phyloP scores from a whole-genome alignment of 805 yeast genomes.

The Kuraishia ogatae region DNA sequence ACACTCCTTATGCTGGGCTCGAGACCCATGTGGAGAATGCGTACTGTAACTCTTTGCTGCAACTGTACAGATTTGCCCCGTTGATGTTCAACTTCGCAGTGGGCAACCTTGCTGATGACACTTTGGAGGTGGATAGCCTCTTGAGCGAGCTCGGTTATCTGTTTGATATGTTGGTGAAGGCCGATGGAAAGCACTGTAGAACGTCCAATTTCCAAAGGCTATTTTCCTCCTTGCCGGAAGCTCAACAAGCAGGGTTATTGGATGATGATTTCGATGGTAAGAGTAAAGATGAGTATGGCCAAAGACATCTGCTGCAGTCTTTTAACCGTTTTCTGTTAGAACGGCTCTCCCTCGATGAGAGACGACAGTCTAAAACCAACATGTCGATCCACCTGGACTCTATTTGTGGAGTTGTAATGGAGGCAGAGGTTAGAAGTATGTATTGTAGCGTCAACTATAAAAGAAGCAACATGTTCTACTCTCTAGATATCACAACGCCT shows the following conservation, averaged over 20 bases:
- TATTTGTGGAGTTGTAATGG: constrained; percentile 33
- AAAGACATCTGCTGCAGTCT: constrained; percentile 36
- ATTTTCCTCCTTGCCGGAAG: constrained; percentile 39
- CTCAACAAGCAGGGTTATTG: constrained; percentile 41
- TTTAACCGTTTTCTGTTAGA: constrained; percentile 55
- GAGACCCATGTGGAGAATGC: constrained; percentile 81
- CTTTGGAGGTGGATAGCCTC: constrained; percentile 38
- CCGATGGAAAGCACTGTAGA: constrained; percentile 69
- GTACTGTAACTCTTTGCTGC: constrained; percentile 69
- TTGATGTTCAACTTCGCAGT: constrained; percentile 59
- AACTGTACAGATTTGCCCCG: constrained; percentile 72
- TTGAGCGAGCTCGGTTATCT: constrained; percentile 81
- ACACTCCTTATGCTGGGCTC: constrained; percentile 69
- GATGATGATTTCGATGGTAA: constrained; percentile 32
- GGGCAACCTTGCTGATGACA: constrained; percentile 44
- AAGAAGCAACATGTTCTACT: constrained; percentile 25
- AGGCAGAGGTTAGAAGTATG: constrained; percentile 30
- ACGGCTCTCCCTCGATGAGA: constrained; percentile 42
- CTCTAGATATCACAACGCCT: constrained; percentile 27
- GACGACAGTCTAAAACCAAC: constrained; percentile 16
- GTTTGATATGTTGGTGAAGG: constrained; percentile 84
- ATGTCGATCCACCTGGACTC: constrained; percentile 13
- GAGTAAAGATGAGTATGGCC: constrained; percentile 32
- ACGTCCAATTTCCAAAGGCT: constrained; percentile 69
- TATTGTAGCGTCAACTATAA: constrained; percentile 30